Evolutionary conservation across 169 alveolate species (phyloP), one percentile per base, ranked within the genome.

Genomic region (Babesia ovata): DNA sequence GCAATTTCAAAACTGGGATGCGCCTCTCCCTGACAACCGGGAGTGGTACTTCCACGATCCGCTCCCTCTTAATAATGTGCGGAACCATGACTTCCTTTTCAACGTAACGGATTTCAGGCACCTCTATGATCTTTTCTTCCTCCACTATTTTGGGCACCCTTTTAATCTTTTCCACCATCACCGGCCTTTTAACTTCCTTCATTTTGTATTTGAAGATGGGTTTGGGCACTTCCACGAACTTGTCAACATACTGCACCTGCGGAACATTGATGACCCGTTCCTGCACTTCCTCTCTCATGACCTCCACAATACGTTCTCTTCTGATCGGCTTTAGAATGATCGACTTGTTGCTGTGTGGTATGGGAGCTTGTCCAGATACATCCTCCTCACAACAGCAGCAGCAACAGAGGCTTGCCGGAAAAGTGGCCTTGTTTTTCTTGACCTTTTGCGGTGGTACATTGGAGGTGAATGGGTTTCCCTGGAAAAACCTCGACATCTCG

Each of bases 81-180:
- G 97, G 97, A 9, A 94, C 97, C 63, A 92, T 96, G 11, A 94
- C 96, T 36, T 90, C 85, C 91, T 90, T 93, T 71, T 92, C 96
- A 0, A 92, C 90, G 50, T 87, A 89, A 85, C 85, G 84, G 39
- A 92, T 90, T 70, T 92, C 95, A 2, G 96, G 96, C 46, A 94
- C 97, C 77, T 94, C 97, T 8, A 94, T 85, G 45, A 92, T 84
- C 74, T 94, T 94, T 66, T 94, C 97, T 74, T 94, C 95, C 60
- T 91, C 91, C 19, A 93, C 90, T 28, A 91, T 85, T 70, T 93
- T 92, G n/a, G 95, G 94, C 17, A 94, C 95, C 63, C 93, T 90
- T 52, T 81, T 91, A 42, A 94, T 86, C 66, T 94, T 91, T 70
- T 94, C 97, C 67, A 91, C 93, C 17, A 92, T 84, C 24, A 93